These are phyloP conservation scores for Isatis lusitanica DNA, from an alignment of 441 rosid genomes.

Conservation along the genomic window DNA sequence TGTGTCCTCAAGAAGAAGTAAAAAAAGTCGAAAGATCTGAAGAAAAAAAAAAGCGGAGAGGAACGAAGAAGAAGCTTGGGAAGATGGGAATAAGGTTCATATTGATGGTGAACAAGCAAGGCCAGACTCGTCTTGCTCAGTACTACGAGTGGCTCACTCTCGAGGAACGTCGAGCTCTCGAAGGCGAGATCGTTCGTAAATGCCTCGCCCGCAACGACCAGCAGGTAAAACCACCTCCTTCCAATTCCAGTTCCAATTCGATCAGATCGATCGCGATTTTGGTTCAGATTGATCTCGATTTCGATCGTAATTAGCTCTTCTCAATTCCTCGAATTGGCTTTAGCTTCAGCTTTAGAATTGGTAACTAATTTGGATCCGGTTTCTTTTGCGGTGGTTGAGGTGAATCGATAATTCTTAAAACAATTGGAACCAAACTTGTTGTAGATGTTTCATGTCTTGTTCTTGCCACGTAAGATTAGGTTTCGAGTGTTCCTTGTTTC, in stretches of 20 bases:
- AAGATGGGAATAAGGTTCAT: conserved; percentile 92
- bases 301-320: not conserved
- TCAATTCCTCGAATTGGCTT: conserved; percentile 4
- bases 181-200: conserved; percentile 98
- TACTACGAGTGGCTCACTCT: conserved; percentile 99
- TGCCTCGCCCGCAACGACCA: conserved; percentile 96
- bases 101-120: conserved; percentile 93
- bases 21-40: conserved; percentile 6
- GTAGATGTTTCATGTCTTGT: not conserved
- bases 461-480: not conserved
- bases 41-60: not conserved
- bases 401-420: too few species aligned
- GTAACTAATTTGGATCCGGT: too few species aligned
- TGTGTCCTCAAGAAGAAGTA: not conserved
- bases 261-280: not conserved
- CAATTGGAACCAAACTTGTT: too few species aligned
- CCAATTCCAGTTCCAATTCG: too few species aligned
- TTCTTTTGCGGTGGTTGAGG: not conserved
- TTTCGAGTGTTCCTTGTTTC: not conserved
- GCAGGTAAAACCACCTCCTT: conserved; percentile 52
- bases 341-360: not conserved
- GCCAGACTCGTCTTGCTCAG: conserved; percentile 96
- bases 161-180: conserved; percentile 95
- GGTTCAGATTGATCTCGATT: not conserved
- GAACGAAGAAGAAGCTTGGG: not conserved